Conservation (phyloP, 2,329 filamentous ascomycete genomes). For the Diaporthe sp. region DNA sequence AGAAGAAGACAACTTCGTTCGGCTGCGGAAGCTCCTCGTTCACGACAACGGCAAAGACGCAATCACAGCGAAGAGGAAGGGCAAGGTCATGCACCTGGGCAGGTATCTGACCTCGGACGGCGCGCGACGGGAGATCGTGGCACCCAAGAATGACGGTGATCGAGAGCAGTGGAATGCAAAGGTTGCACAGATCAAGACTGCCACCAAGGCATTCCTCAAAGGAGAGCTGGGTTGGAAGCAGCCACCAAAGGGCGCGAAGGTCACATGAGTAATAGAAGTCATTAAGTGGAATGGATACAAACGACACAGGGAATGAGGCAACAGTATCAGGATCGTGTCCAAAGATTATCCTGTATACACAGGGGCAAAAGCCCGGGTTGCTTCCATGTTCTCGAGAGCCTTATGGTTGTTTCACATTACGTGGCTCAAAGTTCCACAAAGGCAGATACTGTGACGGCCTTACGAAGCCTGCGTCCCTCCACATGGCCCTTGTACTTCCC, state of each 20-base stretch:
- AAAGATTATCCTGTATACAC: too few species aligned
- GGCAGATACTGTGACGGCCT: too few species aligned
- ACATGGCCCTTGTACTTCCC: too few species aligned
- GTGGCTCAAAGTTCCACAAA: rapidly evolving
- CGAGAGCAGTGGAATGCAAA: constrained; percentile 45
- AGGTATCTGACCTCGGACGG: constrained; percentile 39
- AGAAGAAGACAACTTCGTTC: constrained; percentile 48
- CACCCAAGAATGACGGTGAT: constrained; percentile 27
- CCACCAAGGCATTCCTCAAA: constrained; percentile 45
- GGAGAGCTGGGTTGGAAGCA: constrained; percentile 45
- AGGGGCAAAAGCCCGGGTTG: too few species aligned
- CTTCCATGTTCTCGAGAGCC: too few species aligned
- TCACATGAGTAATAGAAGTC: background rate
- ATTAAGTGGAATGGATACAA: background rate
- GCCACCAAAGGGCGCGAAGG: constrained; percentile 26
- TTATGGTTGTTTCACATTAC: too few species aligned
- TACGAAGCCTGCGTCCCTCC: too few species aligned
- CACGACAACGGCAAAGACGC: constrained; percentile 33
- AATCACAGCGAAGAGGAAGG: constrained; percentile 42
- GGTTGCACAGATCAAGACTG: constrained; percentile 45
- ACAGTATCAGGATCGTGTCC: too few species aligned
- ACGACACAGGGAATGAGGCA: too few species aligned
- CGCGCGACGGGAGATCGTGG: constrained; percentile 35
- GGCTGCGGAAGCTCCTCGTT: constrained; percentile 44
- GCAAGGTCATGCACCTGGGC: constrained; percentile 47